Evolutionary conservation across 495 filamentous ascomycete genomes (phyloP), one percentile per base, ranked within the genome.

Genomic region (Xanthoparmelia taractica): DNA sequence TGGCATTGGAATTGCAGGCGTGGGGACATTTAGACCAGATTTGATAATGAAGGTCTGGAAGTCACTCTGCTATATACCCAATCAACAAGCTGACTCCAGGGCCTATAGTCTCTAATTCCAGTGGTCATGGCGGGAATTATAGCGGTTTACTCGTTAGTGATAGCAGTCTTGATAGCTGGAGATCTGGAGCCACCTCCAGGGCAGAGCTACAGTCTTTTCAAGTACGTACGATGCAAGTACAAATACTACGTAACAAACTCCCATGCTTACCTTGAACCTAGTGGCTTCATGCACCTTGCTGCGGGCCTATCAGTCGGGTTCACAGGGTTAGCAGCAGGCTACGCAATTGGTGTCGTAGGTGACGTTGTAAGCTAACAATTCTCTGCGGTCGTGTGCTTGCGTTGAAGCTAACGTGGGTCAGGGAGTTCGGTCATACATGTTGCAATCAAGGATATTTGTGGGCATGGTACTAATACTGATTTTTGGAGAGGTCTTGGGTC

Each of bases 41-140:
- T 79, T 99, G 68, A 97, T 97, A 74, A 99, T 99, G 94, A 99
- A 97, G 87, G 91, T 85, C 80, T 59, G 74, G 63, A 4, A 31
- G n/a, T 8, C 17, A 55, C 40, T 25, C 25, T 33, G 33, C 10
- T 41, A 23, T 31, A 40, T 31, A 33, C 33, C 13, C 29, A 57
- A 45, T 23, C 50, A 29, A n/a, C 27, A 43, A 11, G 43, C 71
- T 74, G 67, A 72, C 68, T 31, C 66, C 67, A 61, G 70, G 34
- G 18, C 20, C 31, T 50, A 60, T 67, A 92, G 91, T 96, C 89
- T 56, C 80, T 96, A 43, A 93, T 95, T 70, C 94, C 93, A 60
- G 92, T 97, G 66, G 90, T 99, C 79, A 99, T 99, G 94, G 95
- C 94, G 72, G 94, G 94, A 82, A 99, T 99, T 72, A 91, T 99